Conservation (phyloP, 352 stramenopile species). For the Phytophthora kernoviae region DNA sequence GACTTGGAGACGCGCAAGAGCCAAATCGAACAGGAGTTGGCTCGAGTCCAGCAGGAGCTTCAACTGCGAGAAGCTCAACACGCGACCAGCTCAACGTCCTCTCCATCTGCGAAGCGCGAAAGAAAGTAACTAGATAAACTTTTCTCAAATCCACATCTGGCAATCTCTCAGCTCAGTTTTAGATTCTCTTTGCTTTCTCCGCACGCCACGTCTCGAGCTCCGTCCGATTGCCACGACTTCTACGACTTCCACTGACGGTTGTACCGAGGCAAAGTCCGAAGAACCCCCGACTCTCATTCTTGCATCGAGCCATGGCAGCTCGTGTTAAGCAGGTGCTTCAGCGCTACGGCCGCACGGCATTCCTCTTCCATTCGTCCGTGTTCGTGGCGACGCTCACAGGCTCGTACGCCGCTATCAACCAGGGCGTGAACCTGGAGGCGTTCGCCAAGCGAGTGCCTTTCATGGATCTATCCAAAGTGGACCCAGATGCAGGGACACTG, state of each 20-base stretch:
- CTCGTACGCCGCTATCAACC: constrained; percentile 70
- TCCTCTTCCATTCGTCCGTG: constrained; percentile 93
- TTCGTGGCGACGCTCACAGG: constrained; percentile 95
- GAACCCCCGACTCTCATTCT: no score
- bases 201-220: background rate
- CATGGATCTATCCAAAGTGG: constrained; percentile 69
- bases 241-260: no score
- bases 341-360: constrained; percentile 94
- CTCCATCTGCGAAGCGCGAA: background rate
- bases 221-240: background rate
- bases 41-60: constrained; percentile 49
- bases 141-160: background rate
- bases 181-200: background rate
- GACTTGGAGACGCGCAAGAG: constrained; percentile 61
- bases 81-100: background rate
- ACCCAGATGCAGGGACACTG: constrained; percentile 71
- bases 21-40: constrained; percentile 62
- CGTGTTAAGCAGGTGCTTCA: constrained; percentile 82
- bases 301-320: constrained; percentile 47
- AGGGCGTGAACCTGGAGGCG: constrained; percentile 67
- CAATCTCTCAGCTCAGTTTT: background rate
- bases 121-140: background rate
- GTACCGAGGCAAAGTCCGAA: no score
- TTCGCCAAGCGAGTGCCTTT: constrained; percentile 67
- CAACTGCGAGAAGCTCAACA: constrained; percentile 31